Percentiles rank a stretch among this genome's conserved stretches.
These are phyloP conservation scores for Inonotus hispidus DNA, from an alignment of 1,284 basidiomycete species.

Conservation along the genomic window DNA sequence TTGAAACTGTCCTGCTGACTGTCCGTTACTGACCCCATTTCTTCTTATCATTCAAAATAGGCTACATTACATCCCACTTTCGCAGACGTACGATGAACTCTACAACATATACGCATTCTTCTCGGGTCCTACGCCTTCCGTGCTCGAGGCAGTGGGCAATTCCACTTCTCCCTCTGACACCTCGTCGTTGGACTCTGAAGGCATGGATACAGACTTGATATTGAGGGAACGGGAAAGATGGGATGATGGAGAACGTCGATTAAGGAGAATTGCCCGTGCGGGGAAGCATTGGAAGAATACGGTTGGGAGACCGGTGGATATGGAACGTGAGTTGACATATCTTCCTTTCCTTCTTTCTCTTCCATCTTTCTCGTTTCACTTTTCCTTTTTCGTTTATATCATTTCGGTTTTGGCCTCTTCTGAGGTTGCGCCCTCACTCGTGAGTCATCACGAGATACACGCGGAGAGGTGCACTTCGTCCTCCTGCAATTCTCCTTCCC, in stretches of 20 bases:
- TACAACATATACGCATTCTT: slow-evolving; percentile 92
- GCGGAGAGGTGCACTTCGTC: not conserved
- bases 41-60: slow-evolving; percentile 36
- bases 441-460: not conserved
- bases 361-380: not conserved
- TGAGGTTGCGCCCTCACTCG: not conserved
- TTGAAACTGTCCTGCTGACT: not conserved
- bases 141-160: slow-evolving; percentile 38
- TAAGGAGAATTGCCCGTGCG: slow-evolving; percentile 78
- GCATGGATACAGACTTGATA: not conserved
- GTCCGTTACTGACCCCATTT: not conserved
- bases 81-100: slow-evolving; percentile 80
- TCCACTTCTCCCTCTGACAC: slow-evolving; percentile 44
- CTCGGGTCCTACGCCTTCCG: slow-evolving; percentile 68
- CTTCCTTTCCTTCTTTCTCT: not conserved
- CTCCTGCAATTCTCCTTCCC: not conserved
- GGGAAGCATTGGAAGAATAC: slow-evolving; percentile 88
- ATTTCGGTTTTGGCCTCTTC: not conserved
- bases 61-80: slow-evolving; percentile 92
- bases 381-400: not conserved
- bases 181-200: not conserved
- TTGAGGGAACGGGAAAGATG: slow-evolving; percentile 28
- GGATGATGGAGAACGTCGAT: slow-evolving; percentile 65
- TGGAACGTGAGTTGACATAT: slow-evolving; percentile 65
- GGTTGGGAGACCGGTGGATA: slow-evolving; percentile 76